phyloP scores from a whole-genome alignment of 768 basidiomycete genomes.

The Tylopilus intermedius region DNA sequence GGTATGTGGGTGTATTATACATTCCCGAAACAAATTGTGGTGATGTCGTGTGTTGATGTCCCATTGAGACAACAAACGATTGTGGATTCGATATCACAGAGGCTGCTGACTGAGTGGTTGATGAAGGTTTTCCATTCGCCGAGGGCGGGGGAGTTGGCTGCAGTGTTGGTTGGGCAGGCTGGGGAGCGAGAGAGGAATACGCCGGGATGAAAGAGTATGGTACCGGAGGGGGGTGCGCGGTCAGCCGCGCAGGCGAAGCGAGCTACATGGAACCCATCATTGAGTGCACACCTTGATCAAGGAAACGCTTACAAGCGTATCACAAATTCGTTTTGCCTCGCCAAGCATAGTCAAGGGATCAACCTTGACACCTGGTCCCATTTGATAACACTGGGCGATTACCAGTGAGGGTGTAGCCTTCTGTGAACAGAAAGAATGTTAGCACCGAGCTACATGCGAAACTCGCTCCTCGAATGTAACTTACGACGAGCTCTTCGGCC shows the following conservation, averaged over 20 bases:
- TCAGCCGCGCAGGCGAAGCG: constrained; percentile 67
- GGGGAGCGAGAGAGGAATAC: constrained; percentile 24
- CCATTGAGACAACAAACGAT: constrained; percentile 68
- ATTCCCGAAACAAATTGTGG: constrained; percentile 40
- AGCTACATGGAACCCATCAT: constrained; percentile 41
- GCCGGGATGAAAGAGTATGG: constrained; percentile 47
- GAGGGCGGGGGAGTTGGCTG: constrained; percentile 36
- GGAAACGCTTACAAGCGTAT: constrained; percentile 53
- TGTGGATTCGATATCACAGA: constrained; percentile 65
- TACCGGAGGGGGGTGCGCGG: constrained; percentile 60
- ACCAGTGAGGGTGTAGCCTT: constrained; percentile 63
- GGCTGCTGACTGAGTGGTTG: constrained; percentile 33
- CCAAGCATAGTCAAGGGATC: constrained; percentile 70
- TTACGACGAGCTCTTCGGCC: constrained; percentile 77
- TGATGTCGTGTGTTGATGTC: constrained; percentile 45
- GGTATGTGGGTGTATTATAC: constrained; percentile 41
- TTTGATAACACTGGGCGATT: constrained; percentile 75
- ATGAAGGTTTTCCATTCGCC: constrained; percentile 29
- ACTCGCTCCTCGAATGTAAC: constrained; percentile 28
- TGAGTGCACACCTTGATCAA: constrained; percentile 2
- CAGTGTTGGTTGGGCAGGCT: constrained; percentile 30
- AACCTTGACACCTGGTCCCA: constrained; percentile 62
- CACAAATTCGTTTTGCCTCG: constrained; percentile 76
- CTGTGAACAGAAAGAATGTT: constrained; percentile 22
- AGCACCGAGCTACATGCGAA: constrained; percentile 6